Base-by-base conservation (phyloP, 2,329 filamentous ascomycete genomes). In the Epichloe bromicola region DNA sequence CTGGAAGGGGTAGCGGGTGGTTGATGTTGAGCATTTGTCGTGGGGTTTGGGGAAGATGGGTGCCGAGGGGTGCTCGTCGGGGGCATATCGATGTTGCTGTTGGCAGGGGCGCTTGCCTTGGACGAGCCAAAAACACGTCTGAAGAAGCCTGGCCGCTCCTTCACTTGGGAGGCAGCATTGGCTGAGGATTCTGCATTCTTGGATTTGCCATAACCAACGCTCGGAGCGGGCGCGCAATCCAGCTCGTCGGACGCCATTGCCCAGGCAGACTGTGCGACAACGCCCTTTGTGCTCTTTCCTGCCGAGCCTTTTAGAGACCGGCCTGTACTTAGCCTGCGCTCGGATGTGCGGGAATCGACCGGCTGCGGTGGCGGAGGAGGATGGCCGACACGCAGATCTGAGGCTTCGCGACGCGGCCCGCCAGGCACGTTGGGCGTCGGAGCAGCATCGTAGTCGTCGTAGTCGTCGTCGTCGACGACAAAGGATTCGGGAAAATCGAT, bases 91-190 rank as follows among this genome's bases (percentile, higher is more conserved):
- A 11, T 50, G 45, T 26, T 50, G 44, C 37, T 17, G 51, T 51
- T 44, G 50, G 17, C 30, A 39, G 37, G 7, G 30, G 38, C 20
- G 20, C 14, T 73, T 46, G 69, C 76, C 62, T 77, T 86, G 37
- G 85, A 80, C 10, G 83, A 85, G 8, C 83, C 87, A 71, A 97
- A 97, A 39, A 97, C 86, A 56, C 91, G 82, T 59, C 88, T 82
- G 72, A 97, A 97, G 72, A 98, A 97, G 19, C 93, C 90, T 8
- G 80, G 86, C 52, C 82, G 81, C 61, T 88, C 83, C 63, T 85
- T 87, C 49, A 73, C 64, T 51, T 67, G 68, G 59, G 71, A 57
- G 66, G 70, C 55, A 62, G 70, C 56, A 62, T 70, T 54, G 64
- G 65, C 54, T 63, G 65, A 50, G 36, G 71, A 70, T 41, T 76